A percentile compares a stretch with the other conserved stretches of the same genome.
These are phyloP conservation scores for Xerocomellus dryophilus DNA, from an alignment of 768 basidiomycete species.

Conservation along the genomic window DNA sequence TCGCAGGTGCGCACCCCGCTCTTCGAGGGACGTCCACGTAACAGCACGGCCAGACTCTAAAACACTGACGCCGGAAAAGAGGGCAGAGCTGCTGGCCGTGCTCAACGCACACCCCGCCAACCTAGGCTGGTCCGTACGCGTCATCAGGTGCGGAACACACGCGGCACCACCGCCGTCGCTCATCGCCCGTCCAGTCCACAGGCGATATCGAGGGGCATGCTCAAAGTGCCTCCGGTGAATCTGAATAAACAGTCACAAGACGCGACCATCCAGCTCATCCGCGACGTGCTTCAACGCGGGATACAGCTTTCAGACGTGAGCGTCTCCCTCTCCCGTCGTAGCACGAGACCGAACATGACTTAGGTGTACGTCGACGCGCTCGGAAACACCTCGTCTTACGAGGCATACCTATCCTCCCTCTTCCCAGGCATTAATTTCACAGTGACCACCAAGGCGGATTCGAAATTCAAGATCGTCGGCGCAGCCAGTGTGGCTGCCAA, in stretches of 20 bases:
- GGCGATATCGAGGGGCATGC: conserved; percentile 90
- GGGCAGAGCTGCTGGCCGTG: conserved; percentile 61
- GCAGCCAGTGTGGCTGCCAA: conserved; percentile 99
- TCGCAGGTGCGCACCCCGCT: conserved; percentile 65
- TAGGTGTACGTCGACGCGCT: conserved; percentile 97
- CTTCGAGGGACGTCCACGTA: not conserved
- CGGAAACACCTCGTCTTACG: conserved; percentile 81
- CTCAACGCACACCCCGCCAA: conserved; percentile 69
- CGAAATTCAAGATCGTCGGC: conserved; percentile 94
- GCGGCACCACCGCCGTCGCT: not conserved
- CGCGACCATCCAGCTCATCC: conserved; percentile 86
- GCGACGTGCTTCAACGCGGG: conserved; percentile 76
- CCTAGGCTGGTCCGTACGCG: conserved; percentile 80
- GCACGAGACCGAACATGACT: not conserved
- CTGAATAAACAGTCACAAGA: conserved; percentile 86
- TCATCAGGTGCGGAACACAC: conserved; percentile 50
- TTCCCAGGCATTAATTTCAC: conserved; percentile 88
- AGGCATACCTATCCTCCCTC: conserved; percentile 71
- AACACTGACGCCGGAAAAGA: conserved; percentile 68
- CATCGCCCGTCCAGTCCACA: conserved; percentile 59
- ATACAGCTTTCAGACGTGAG: conserved; percentile 75
- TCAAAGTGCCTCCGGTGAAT: conserved; percentile 77
- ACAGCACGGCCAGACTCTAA: conserved; percentile 77
- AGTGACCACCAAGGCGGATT: conserved; percentile 90
- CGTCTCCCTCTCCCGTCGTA: not conserved